Base-by-base conservation (phyloP, 345 rosid genomes). In the Corymbia maculata region DNA sequence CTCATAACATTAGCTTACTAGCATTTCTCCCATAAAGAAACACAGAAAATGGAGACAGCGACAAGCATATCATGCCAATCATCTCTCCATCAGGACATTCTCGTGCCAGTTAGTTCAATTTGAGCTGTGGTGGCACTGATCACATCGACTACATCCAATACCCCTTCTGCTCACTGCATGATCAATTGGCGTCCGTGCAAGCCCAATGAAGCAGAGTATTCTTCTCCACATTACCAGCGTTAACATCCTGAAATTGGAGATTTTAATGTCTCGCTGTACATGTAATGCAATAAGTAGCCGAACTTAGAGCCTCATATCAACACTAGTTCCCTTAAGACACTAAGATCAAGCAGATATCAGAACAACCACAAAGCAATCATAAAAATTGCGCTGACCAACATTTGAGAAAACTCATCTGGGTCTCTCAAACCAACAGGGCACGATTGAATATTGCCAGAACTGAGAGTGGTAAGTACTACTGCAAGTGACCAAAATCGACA, bases 181-280 rank as follows among this genome's bases (percentile, higher is more conserved):
- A 85, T 97, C 98, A 85, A 97, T 86, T 8, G 98, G 97, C 79
- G 91, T 93, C 88, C 93, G 91, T 89, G 91, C 99, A 94, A 90
- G 98, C 98, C 94, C 95, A 96, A 88, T 97, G 99, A 88, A 96
- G 94, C 75, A 97, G 96, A 36, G 97, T 93, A 91, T 94, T 97
- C 88, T 92, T 96, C 93, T 97, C 99, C 84, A 86, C 91, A 70
- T 97, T 97, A 88, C 87, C 91, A 85, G 94, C 94, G 68, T 96
- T 93, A 15, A 95, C 87, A 50, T 51, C 50, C 85, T 75, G 52
- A 22, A 44, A 87, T 50, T 6, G 55, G 44, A 88, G 28, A 57
- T 57, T 9, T 57, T 11, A 22, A 22, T 21, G n/a, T 57, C 6
- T 57, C 0, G 1, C 22, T 57, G 28, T 57, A 22, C 64, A 57